A percentile compares a stretch with the other conserved stretches of the same genome.
Evolutionary conservation across 495 filamentous ascomycete species (phyloP).

Genomic region (Aspergillus affinis): DNA sequence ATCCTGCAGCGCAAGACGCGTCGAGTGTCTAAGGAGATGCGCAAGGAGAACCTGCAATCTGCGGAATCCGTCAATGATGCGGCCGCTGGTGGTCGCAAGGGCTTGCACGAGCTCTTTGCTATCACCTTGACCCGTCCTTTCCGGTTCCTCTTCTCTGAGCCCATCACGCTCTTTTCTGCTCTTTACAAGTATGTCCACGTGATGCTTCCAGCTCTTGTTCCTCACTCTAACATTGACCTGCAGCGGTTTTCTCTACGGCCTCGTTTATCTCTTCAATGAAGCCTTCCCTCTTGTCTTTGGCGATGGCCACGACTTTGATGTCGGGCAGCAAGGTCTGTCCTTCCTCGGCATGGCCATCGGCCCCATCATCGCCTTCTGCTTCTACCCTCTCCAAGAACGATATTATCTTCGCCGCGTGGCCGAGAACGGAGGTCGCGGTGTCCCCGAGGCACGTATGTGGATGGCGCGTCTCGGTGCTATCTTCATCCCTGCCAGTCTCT

Average conservation of each 20-base stretch:
- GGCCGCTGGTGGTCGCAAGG: constrained; percentile 40
- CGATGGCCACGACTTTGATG: constrained; percentile 43
- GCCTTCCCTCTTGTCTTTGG: constrained; percentile 49
- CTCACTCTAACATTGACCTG: background rate
- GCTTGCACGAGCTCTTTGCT: constrained; percentile 59
- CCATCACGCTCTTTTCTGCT: constrained; percentile 52
- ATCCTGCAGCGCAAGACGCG: constrained; percentile 52
- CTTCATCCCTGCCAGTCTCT: constrained; percentile 42
- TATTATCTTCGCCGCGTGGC: constrained; percentile 45
- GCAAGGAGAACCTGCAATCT: constrained; percentile 47
- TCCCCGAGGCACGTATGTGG: constrained; percentile 61
- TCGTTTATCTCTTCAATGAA: constrained; percentile 63
- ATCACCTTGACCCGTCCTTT: constrained; percentile 51
- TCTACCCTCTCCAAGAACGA: constrained; percentile 46
- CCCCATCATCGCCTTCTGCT: constrained; percentile 39
- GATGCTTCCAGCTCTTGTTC: background rate
- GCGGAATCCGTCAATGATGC: constrained; percentile 39
- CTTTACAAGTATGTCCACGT: constrained; percentile 42
- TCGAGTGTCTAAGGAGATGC: constrained; percentile 52
- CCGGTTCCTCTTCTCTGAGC: constrained; percentile 50
- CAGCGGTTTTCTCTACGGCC: constrained; percentile 59
- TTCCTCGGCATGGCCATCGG: constrained; percentile 46
- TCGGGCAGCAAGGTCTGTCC: constrained; percentile 34
- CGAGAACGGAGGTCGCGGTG: constrained; percentile 41
- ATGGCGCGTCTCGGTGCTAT: constrained; percentile 48